Percentiles rank a stretch among this genome's conserved stretches.
These are phyloP conservation scores for Populus euphratica DNA, from an alignment of 345 rosid genomes.

Conservation along the genomic window DNA sequence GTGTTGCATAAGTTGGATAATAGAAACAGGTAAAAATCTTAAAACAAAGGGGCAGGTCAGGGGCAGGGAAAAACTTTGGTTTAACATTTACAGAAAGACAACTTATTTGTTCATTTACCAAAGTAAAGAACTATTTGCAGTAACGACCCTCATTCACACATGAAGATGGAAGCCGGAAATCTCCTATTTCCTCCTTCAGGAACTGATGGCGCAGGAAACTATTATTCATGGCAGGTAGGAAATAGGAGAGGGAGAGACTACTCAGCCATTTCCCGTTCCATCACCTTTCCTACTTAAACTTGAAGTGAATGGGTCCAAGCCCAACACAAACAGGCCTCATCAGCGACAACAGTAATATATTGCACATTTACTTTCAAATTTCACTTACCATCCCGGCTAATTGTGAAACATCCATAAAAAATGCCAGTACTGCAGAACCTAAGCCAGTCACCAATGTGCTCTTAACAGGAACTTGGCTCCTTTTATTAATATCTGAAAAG, in stretches of 20 bases:
- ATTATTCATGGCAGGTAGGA: neutral
- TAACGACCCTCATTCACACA: neutral
- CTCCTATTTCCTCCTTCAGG: neutral
- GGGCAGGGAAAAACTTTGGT: no score
- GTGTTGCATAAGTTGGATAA: neutral
- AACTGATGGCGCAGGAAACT: neutral
- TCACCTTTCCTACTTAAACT: neutral
- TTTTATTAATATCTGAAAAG: constrained; percentile 67
- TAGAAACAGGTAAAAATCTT: neutral
- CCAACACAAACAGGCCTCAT: neutral
- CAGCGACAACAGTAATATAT: neutral
- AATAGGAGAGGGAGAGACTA: neutral
- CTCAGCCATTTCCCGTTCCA: neutral
- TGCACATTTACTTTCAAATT: neutral
- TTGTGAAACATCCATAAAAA: constrained; percentile 79
- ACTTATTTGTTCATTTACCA: neutral
- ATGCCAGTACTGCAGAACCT: constrained; percentile 63
- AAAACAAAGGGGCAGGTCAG: neutral
- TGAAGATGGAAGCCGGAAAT: neutral
- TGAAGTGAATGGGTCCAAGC: neutral
- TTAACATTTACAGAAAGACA: neutral
- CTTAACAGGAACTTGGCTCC: constrained; percentile 76
- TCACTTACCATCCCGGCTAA: constrained; percentile 82
- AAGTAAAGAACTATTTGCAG: neutral
- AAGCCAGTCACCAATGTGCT: constrained; percentile 69